Base-by-base conservation (phyloP, 163 green algal genomes). In the Prototheca wickerhamii region DNA sequence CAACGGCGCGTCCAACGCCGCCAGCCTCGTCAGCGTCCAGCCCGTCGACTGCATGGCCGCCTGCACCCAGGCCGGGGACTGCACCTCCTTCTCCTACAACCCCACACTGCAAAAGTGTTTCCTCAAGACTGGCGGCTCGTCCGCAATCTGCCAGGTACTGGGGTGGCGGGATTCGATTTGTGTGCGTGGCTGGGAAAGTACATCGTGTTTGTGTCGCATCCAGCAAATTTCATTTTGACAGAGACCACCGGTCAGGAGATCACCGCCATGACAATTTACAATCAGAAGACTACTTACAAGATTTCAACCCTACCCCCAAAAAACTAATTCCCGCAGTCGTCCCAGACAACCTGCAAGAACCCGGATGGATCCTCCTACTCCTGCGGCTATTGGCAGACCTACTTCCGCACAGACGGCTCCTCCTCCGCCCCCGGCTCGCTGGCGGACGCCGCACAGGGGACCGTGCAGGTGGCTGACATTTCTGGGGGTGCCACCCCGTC, bases 371-470 rank as follows among this genome's bases (percentile, higher is more conserved):
- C 43, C 25, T 7, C 53, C 3, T 75, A 75, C 54, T 58, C 33
- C 1, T 79, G 72, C 31, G 68, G 67, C 21, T 25, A 20, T 20
- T 79, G 67, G 67, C 61, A 75, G 58, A 75, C 72, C 17, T 79
- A 75, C 62, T 79, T 61, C 62, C 12, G 49, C 21, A 25, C 7
- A 43, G 43, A 28, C 31, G 44, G 30, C 42, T n/a, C n/a, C n/a
- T n/a, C n/a, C n/a, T n/a, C n/a, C n/a, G n/a, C n/a, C n/a, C n/a
- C n/a, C n/a, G n/a, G n/a, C n/a, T n/a, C n/a, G n/a, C n/a, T n/a
- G n/a, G n/a, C n/a, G n/a, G n/a, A n/a, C n/a, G n/a, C n/a, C n/a
- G n/a, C n/a, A n/a, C n/a, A n/a, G n/a, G n/a, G n/a, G n/a, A n/a
- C n/a, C n/a, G n/a, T n/a, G n/a, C n/a, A n/a, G n/a, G n/a, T n/a